Conservation (phyloP, 1,284 basidiomycete species). For the Heterobasidion irregulare region DNA sequence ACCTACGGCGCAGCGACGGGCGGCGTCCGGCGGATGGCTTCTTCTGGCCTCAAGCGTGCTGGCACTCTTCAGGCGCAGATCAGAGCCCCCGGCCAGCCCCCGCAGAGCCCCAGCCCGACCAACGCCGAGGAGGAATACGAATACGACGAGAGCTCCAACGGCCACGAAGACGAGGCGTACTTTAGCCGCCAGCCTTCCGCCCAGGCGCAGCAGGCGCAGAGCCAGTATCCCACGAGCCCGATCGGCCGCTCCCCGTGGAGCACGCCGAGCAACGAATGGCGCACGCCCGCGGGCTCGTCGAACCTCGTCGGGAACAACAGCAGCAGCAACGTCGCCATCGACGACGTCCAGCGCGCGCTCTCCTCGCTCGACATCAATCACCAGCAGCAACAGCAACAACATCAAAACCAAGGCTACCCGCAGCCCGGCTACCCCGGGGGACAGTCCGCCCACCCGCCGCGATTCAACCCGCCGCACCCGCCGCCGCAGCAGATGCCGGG, state of each 20-base stretch:
- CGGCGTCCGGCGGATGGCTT: conserved; percentile 34
- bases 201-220: conserved; percentile 15
- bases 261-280: conserved; percentile 49
- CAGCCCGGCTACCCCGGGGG: conserved; percentile 31
- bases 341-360: conserved; percentile 69
- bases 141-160: conserved; percentile 36
- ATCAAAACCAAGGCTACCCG: conserved; percentile 13
- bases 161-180: conserved; percentile 54
- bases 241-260: conserved; percentile 62
- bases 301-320: conserved; percentile 10
- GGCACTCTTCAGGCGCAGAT: conserved; percentile 54
- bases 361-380: conserved; percentile 51
- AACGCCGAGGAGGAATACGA: conserved; percentile 50
- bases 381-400: not conserved
- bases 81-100: conserved; percentile 16
- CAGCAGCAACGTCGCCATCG: conserved; percentile 37
- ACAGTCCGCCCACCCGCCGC: conserved; percentile 49
- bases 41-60: conserved; percentile 55
- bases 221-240: conserved; percentile 46
- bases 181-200: conserved; percentile 17
- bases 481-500: conserved; percentile 35
- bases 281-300: conserved; percentile 27
- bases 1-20: conserved; percentile 53
- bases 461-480: conserved; percentile 52
- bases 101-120: conserved; percentile 35